Base-by-base conservation (phyloP, 106 monocot species). In the Hemerocallis citrina region DNA sequence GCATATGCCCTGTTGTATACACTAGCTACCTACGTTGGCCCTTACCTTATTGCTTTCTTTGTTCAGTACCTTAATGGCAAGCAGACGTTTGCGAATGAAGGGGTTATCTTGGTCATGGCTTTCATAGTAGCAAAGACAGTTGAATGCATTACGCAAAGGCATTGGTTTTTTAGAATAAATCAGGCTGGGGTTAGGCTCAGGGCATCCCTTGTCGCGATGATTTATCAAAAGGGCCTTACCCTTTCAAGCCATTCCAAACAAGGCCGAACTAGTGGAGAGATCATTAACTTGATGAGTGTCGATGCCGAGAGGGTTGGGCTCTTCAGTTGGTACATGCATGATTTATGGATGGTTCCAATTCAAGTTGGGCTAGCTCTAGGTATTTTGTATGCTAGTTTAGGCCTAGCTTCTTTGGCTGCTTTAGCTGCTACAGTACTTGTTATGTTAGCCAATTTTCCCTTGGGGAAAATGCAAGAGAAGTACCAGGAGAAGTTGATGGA, bases 221-320 rank as follows among this genome's bases (percentile, higher is more conserved):
- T 96, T 22, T 96, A 96, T 57, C 70, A 75, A 34, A 96, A 96
- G 79, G 81, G 81, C 8, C 79, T 96, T 5, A 61, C 68, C 11
- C 59, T 96, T 3, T 90, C 91, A 2, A 79, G 74, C 79, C 47
- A 27, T 21, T 70, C 95, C 4, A 75, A 78, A 65, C 86, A 86
- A 64, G 81, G 81, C 3, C 78, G 72, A 16, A 81, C 84, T 0
- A 85, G 69, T 16, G 87, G 91, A 36, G 96, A 96, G 67, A 79
- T 91, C 32, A 82, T 96, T 44, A 96, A 96, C 49, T 59, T 91
- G n/a, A 82, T 96, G 75, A 87, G 78, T 32, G 91, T 96, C 0
- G 96, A 96, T 36, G 90, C 81, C 1, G 80, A 80, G 30, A 71
- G 87, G 55, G 55, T 96, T 37, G 78, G 74, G 6, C 44, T 72